Percentiles rank a stretch among this genome's conserved stretches.
Conservation (phyloP, 345 rosid species). For the Hypericum androsaemum region DNA sequence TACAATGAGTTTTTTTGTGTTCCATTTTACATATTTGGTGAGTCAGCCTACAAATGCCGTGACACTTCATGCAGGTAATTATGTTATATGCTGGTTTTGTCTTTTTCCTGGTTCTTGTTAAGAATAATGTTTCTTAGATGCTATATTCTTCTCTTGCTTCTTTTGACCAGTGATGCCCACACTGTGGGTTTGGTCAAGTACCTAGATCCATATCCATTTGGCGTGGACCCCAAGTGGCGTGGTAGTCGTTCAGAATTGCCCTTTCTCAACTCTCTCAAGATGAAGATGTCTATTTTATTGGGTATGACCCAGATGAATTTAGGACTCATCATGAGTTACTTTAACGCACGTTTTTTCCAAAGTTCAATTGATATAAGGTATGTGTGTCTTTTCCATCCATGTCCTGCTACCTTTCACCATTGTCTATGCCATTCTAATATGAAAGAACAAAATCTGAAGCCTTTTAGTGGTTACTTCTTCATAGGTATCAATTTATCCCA, state of each 20-base stretch:
- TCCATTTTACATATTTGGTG: conserved; percentile 92
- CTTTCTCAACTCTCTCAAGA: conserved; percentile 85
- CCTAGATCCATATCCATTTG: conserved; percentile 83
- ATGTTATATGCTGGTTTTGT: conserved; percentile 1
- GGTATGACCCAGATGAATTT: conserved; percentile 95
- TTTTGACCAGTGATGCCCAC: conserved; percentile 56
- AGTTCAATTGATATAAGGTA: conserved; percentile 78
- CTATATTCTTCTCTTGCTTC: conserved; percentile 12
- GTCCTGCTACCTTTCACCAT: not conserved
- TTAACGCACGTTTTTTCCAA: conserved; percentile 68
- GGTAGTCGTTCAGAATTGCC: conserved; percentile 97
- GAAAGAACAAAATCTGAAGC: conserved; percentile 8
- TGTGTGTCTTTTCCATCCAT: conserved; percentile 21
- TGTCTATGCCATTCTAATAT: not conserved
- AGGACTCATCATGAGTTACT: conserved; percentile 78
- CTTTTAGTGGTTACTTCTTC: conserved; percentile 17
- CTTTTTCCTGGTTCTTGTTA: not conserved
- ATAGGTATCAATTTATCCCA: conserved; percentile 95
- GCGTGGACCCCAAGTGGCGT: conserved; percentile 99
- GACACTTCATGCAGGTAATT: conserved; percentile 66
- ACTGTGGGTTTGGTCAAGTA: conserved; percentile 68
- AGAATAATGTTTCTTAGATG: conserved; percentile 1
- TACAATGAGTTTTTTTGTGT: conserved; percentile 96
- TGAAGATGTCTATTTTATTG: conserved; percentile 94
- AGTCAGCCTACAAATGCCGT: conserved; percentile 87